phyloP scores from a whole-genome alignment of 2,329 filamentous ascomycete genomes.

The Conoideocrella luteorostrata region DNA sequence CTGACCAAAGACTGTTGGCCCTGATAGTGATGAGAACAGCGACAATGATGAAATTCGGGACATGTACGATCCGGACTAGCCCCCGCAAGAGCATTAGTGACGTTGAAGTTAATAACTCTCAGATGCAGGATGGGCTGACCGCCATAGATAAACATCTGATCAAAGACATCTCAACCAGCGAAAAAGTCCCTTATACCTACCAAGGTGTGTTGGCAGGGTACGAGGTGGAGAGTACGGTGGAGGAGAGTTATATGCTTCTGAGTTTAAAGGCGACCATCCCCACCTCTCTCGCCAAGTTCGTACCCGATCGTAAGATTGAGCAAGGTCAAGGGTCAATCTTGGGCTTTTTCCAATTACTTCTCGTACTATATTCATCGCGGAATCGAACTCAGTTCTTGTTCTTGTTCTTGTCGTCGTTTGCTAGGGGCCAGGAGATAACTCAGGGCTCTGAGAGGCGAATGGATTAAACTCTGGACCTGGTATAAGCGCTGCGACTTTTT shows the following conservation, averaged over 20 bases:
- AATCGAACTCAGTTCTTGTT: neutral
- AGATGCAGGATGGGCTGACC: neutral
- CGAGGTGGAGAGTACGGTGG: conserved; percentile 9
- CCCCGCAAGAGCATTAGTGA: neutral
- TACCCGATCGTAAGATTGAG: neutral
- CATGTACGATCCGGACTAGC: too few relatives aligned
- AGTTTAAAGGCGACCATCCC: conserved; percentile 7
- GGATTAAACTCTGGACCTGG: neutral
- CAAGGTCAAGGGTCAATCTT: too few relatives aligned
- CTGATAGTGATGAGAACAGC: too few relatives aligned
- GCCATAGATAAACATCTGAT: neutral
- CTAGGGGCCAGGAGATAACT: neutral
- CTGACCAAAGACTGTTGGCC: too few relatives aligned
- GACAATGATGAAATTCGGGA: too few relatives aligned
- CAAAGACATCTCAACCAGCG: neutral
- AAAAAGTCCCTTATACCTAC: neutral
- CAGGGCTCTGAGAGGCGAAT: neutral
- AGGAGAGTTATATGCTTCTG: conserved; percentile 8
- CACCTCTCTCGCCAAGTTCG: conserved; percentile 3
- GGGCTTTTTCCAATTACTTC: neutral
- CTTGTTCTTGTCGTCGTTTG: neutral
- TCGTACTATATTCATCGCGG: neutral
- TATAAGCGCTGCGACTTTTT: neutral
- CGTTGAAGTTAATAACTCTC: neutral
- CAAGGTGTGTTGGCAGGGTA: neutral